These are phyloP conservation scores for Pleurotus citrinopileatus DNA, from an alignment of 768 basidiomycete genomes.

Conservation along the genomic window DNA sequence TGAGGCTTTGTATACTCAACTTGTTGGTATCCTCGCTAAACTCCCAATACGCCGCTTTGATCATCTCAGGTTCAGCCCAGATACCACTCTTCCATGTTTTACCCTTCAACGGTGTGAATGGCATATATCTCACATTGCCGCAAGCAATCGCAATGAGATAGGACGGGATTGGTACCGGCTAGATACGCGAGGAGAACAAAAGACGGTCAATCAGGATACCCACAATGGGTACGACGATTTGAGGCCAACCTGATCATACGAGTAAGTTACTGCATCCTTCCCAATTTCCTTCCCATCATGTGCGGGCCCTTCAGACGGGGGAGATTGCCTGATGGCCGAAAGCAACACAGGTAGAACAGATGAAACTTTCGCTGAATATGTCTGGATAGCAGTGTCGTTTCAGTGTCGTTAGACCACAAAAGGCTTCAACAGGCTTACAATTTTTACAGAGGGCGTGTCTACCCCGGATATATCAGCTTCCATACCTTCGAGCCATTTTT, in stretches of 20 bases:
- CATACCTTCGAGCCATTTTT: background rate
- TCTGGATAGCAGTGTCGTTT: constrained; percentile 43
- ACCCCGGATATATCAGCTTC: background rate
- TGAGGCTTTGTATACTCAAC: constrained; percentile 31
- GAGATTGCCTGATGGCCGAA: constrained; percentile 79
- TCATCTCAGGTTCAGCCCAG: constrained; percentile 87
- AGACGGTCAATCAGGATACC: background rate
- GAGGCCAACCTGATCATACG: constrained; percentile 54
- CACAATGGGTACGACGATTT: background rate
- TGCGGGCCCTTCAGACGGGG: constrained; percentile 63
- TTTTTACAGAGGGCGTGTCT: constrained; percentile 89
- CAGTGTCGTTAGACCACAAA: background rate
- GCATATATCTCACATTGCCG: constrained; percentile 74
- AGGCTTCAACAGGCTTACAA: constrained; percentile 39
- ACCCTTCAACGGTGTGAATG: constrained; percentile 57
- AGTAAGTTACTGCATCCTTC: constrained; percentile 69
- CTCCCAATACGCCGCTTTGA: constrained; percentile 81
- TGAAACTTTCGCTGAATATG: constrained; percentile 77
- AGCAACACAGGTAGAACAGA: constrained; percentile 85
- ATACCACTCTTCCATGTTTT: constrained; percentile 81
- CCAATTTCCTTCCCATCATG: constrained; percentile 77
- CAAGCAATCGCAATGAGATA: constrained; percentile 92
- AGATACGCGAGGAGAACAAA: background rate
- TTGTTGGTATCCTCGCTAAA: constrained; percentile 83
- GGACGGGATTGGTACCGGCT: constrained; percentile 85